These are phyloP conservation scores for Fraxinus dipetala DNA, from an alignment of 305 asterid species.

Conservation along the genomic window DNA sequence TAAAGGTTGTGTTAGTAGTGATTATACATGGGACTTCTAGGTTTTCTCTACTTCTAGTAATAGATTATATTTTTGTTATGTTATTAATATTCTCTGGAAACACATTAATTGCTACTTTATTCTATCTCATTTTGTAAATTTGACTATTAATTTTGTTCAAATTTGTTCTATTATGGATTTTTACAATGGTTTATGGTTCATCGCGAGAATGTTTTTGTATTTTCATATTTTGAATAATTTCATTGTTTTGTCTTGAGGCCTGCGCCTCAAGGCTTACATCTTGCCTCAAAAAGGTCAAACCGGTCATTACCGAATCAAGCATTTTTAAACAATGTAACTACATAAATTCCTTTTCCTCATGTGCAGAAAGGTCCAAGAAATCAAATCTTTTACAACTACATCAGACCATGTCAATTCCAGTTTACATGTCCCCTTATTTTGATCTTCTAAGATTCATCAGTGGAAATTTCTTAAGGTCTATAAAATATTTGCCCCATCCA, in stretches of 20 bases:
- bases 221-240: not conserved
- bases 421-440: not conserved
- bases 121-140: not conserved
- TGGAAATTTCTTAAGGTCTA: not conserved
- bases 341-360: not conserved
- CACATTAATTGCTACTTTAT: not conserved
- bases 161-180: not conserved
- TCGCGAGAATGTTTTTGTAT: not conserved
- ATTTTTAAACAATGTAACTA: not conserved
- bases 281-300: not conserved
- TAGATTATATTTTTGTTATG: not conserved
- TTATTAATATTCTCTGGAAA: not conserved
- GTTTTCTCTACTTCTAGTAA: not conserved
- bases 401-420: not conserved
- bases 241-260: not conserved
- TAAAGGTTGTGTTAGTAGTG: not conserved
- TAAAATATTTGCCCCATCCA: not conserved
- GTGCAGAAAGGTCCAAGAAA: not conserved
- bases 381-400: not conserved
- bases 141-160: not conserved
- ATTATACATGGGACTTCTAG: not conserved
- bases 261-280: not conserved
- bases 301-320: not conserved
- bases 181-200: not conserved
- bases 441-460: not conserved